These are phyloP conservation scores for Mycena leptocephala DNA, from an alignment of 768 basidiomycete genomes.

Conservation along the genomic window DNA sequence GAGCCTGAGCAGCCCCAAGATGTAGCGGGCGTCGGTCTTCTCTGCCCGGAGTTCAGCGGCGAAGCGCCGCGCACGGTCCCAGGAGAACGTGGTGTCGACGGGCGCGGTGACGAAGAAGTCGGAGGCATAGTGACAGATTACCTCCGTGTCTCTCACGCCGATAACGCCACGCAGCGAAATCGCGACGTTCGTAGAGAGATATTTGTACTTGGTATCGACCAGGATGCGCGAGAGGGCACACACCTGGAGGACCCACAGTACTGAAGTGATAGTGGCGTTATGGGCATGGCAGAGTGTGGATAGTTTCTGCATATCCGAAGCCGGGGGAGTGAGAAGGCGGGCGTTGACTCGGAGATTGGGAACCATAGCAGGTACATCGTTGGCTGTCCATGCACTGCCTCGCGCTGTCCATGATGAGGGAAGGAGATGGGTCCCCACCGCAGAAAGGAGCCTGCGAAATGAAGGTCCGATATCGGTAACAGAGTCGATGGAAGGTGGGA, in stretches of 20 bases:
- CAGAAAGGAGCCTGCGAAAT: background rate
- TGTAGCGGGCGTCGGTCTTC: background rate
- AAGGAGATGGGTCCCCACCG: background rate
- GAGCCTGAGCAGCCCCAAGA: background rate
- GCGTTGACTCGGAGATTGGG: background rate
- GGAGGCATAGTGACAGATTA: slow-evolving; percentile 1
- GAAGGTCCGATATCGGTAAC: slow-evolving; percentile 14
- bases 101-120: background rate
- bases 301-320: background rate
- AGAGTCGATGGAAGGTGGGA: slow-evolving; percentile 5
- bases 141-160: background rate
- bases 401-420: background rate
- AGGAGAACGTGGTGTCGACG: background rate
- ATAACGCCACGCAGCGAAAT: slow-evolving; percentile 1
- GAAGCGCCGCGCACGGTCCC: background rate
- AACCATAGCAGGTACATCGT: background rate
- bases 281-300: background rate
- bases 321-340: background rate
- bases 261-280: slow-evolving; percentile 12
- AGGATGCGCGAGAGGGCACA: slow-evolving; percentile 8
- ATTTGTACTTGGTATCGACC: background rate
- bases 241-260: background rate
- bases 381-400: slow-evolving; percentile 11
- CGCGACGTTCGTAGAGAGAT: background rate
- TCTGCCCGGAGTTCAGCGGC: background rate